These are phyloP conservation scores for Acanthochlamys bracteata DNA, from an alignment of 106 monocot species.

Conservation along the genomic window DNA sequence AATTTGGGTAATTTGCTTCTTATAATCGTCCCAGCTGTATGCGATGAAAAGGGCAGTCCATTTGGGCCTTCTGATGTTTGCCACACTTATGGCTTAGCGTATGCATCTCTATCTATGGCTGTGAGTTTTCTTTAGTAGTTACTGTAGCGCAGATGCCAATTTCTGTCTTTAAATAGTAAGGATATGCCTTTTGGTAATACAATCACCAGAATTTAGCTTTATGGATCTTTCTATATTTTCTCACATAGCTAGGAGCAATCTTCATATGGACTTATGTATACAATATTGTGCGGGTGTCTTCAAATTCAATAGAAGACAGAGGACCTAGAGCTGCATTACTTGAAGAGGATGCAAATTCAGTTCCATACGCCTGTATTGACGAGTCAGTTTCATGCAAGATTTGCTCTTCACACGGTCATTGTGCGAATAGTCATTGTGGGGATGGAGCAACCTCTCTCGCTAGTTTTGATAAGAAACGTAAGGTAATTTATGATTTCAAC, in stretches of 20 bases:
- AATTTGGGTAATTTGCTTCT: constrained; percentile 68
- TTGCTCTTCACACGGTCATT: background rate
- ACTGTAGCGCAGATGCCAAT: too few relatives aligned
- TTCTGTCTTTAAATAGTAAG: too few relatives aligned
- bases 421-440: background rate
- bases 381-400: background rate
- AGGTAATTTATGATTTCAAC: background rate
- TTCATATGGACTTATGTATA: constrained; percentile 62
- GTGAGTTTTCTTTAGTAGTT: constrained; percentile 33
- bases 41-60: constrained; percentile 72
- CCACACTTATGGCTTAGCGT: constrained; percentile 44
- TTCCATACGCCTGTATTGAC: constrained; percentile 5
- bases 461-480: background rate
- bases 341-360: constrained; percentile 22
- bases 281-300: constrained; percentile 40
- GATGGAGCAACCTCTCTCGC: constrained; percentile 1
- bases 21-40: constrained; percentile 61
- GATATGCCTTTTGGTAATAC: too few relatives aligned
- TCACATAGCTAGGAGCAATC: constrained; percentile 48
- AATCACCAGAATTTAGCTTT: too few relatives aligned
- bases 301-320: constrained; percentile 11
- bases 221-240: too few relatives aligned
- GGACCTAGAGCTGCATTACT: background rate
- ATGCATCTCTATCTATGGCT: constrained; percentile 77
- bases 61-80: constrained; percentile 53